Base-by-base conservation (phyloP, 2,329 filamentous ascomycete species). In the Fusarium sp. region DNA sequence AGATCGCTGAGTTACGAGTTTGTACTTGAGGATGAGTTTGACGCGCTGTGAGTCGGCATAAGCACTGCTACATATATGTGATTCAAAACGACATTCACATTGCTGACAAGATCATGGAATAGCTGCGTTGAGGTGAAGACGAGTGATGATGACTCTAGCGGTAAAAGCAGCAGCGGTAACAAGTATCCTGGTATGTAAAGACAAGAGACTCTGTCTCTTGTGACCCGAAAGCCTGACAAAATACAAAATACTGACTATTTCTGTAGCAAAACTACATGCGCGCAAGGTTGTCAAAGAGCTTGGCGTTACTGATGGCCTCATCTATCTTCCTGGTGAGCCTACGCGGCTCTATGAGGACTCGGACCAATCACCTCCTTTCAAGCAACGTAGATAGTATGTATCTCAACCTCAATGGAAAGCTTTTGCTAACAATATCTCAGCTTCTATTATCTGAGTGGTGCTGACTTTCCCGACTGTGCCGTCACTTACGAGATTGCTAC, bases 381-480 rank as follows among this genome's bases (percentile, higher is more conserved):
- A 86, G 44, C 87, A 89, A 73, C 81, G 86, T 40, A 81, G 86
- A 78, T 87, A 89, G 86, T 88, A 80, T 59, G 84, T 76, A 17
- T 6, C 9, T n/a, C 40, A 32, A 24, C 5, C 14, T 7, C 3
- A 22, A 10, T 14, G 9, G 15, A 41, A 7, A 19, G 20, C 13
- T 11, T 20, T 35, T 51, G 33, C 44, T 58, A 19, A 64, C 15
- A 11, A 39, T 1, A 20, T 7, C 2, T 3, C 56, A 88, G 86
- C 79, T 89, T 89, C 76, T 89, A 84, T 75, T 89, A 89, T 74
- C 73, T 89, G 56, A 80, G 82, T 28, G 87, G 87, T 35, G 83
- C 81, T 59, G 78, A 87, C 75, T 84, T 87, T 62, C 79, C 84
- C 3, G 83, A 84, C 69, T 87, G 84, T 72, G 79, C 80, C 48